Conservation (phyloP, 2,329 filamentous ascomycete genomes). For the Cryphonectria carpinicola region DNA sequence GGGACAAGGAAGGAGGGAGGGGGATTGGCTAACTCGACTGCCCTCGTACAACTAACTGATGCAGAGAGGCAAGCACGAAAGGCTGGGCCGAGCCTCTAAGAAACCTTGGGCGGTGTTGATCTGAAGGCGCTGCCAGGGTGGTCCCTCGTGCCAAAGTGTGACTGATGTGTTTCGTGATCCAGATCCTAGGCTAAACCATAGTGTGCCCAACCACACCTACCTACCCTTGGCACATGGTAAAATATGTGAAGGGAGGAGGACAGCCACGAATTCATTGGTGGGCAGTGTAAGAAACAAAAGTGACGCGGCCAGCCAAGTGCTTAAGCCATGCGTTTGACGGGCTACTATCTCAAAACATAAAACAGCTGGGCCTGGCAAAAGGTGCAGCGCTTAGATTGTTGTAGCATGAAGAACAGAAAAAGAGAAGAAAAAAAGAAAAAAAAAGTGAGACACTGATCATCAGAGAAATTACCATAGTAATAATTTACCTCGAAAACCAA, state of each 20-base stretch:
- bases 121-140: background rate
- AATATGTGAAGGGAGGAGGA: background rate
- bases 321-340: background rate
- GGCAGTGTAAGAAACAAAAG: background rate
- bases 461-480: background rate
- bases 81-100: background rate
- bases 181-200: background rate
- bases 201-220: background rate
- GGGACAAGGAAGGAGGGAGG: background rate
- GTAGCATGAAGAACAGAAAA: background rate
- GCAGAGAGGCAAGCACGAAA: background rate
- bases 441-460: background rate
- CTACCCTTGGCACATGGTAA: background rate
- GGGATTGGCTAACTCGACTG: background rate
- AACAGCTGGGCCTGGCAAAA: background rate
- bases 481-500: background rate
- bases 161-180: background rate
- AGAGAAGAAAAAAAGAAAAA: background rate
- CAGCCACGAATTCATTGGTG: background rate
- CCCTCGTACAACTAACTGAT: background rate
- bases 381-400: background rate
- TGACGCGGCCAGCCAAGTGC: constrained; percentile 6
- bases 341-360: constrained; percentile 2
- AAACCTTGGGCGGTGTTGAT: background rate
- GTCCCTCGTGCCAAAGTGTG: constrained; percentile 7